A percentile compares a stretch with the other conserved stretches of the same genome.
These are phyloP conservation scores for Fusarium chlamydosporum DNA, from an alignment of 2,329 filamentous ascomycete genomes.

Conservation along the genomic window DNA sequence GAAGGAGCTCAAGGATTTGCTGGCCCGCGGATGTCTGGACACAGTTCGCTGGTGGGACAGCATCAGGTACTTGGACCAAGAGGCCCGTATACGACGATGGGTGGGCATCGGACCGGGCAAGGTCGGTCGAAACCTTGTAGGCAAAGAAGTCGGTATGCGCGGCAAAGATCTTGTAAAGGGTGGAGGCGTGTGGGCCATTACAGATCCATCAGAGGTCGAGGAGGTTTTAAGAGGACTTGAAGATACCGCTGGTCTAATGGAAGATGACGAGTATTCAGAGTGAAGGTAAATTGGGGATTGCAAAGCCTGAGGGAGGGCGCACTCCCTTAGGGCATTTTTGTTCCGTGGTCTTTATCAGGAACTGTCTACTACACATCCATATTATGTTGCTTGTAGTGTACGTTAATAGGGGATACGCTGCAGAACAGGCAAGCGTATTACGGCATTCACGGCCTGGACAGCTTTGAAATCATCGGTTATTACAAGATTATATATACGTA, in stretches of 20 bases:
- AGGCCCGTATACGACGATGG: conserved; percentile 85
- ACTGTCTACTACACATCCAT: conserved; percentile 10
- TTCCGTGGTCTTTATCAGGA: conserved; percentile 10
- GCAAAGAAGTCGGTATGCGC: conserved; percentile 93
- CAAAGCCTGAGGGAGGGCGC: conserved; percentile 10
- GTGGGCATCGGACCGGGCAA: conserved; percentile 94
- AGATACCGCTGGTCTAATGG: conserved; percentile 69
- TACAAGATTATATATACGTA: not conserved
- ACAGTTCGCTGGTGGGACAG: conserved; percentile 96
- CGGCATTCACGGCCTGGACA: conserved; percentile 5
- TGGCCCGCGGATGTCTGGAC: conserved; percentile 87
- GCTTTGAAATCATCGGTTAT: conserved; percentile 17
- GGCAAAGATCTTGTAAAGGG: conserved; percentile 84
- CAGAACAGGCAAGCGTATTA: conserved; percentile 18
- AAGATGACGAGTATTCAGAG: conserved; percentile 62
- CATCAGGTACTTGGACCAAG: conserved; percentile 88
- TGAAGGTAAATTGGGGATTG: conserved; percentile 23
- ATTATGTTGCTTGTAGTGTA: conserved; percentile 20
- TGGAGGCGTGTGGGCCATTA: conserved; percentile 93
- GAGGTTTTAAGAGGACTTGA: conserved; percentile 75
- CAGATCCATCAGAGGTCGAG: conserved; percentile 81
- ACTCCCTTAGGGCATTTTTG: conserved; percentile 17
- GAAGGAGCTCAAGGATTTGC: conserved; percentile 81
- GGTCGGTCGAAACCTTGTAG: conserved; percentile 91
- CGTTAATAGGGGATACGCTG: conserved; percentile 25